A percentile compares a stretch with the other conserved stretches of the same genome.
These are phyloP conservation scores for Pisolithus orientalis DNA, from an alignment of 768 basidiomycete species.

Conservation along the genomic window DNA sequence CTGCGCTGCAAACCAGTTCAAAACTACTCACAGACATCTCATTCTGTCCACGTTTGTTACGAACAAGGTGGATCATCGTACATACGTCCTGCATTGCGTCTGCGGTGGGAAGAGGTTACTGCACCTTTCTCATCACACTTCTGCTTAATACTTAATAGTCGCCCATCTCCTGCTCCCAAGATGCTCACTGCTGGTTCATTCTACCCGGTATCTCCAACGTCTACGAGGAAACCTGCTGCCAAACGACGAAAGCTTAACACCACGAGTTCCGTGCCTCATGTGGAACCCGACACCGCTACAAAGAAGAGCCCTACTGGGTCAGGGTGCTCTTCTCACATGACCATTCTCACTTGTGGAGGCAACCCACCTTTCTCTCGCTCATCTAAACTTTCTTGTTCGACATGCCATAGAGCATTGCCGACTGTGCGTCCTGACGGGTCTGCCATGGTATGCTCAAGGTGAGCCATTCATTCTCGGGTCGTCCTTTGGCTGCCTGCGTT, in stretches of 20 bases:
- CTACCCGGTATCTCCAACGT: conserved; percentile 4
- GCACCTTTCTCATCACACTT: neutral
- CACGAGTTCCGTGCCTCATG: neutral
- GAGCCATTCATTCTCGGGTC: neutral
- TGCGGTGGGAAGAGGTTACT: too few species aligned
- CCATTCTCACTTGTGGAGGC: neutral
- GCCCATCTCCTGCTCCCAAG: neutral
- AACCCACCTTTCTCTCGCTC: neutral
- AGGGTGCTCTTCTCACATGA: neutral
- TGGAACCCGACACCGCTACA: conserved; percentile 11
- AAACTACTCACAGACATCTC: neutral
- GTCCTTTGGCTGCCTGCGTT: too few species aligned
- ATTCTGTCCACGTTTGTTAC: too few species aligned
- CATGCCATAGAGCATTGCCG: conserved; percentile 24
- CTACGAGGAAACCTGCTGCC: conserved; percentile 10
- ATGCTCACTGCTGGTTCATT: conserved; percentile 17
- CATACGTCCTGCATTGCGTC: too few species aligned
- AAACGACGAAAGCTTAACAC: conserved; percentile 24
- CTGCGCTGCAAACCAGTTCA: neutral
- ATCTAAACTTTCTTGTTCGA: conserved; percentile 21
- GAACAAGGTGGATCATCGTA: neutral
- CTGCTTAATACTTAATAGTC: neutral
- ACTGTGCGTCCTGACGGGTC: conserved; percentile 11
- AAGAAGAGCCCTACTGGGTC: conserved; percentile 13
- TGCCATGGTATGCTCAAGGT: conserved; percentile 17